Evolutionary conservation across 2,329 filamentous ascomycete genomes (phyloP), one percentile per base, ranked within the genome.

Genomic region (Eurotiales sp.): DNA sequence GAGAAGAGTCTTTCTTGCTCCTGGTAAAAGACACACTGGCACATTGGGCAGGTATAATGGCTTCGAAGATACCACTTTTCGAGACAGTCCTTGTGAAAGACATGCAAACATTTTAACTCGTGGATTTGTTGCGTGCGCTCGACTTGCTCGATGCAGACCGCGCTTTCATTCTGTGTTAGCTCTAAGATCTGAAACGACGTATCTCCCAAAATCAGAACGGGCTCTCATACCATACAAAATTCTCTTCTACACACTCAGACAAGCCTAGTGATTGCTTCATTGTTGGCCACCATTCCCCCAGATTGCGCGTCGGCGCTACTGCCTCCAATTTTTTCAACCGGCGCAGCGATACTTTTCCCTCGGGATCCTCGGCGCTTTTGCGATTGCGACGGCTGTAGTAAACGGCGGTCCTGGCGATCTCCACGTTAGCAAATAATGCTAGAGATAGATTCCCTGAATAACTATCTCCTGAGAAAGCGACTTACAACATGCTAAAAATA

Each of bases 21-120:
- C 42, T 64, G 56, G 32, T 61, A 71, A 59, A 70, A 71, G 2
- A 64, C 62, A 6, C 63, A 56, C 36, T 71, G 66, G 42, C 68
- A 71, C 23, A 71, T 58, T 15, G 68, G 68, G 41, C 68, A 71
- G 40, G 68, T 67, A 50, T 62, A 70, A 42, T 71, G 68, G 55
- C 68, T 63, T 11, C 66, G 61, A 34, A 71, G 56, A 48, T 66
- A 71, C 68, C 68, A 71, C 52, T 65, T 69, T 36, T 71, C 68
- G 21, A 71, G 55, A 46, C 68, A 71, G 47, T 70, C 67, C 21
- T 64, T 62, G 50, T 71, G 68, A 48, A 71, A 71, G 15, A 71
- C 67, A 48, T 71, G 68, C 52, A 68, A 56, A 46, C 68, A 71
- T 49, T 64, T 65, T 46, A 71, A 54, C 48, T 71, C 66, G 22